Percentiles rank a stretch among this genome's conserved stretches.
Evolutionary conservation across 164 flowering plant genomes (phyloP).

Genomic region (Vitis cinerea): DNA sequence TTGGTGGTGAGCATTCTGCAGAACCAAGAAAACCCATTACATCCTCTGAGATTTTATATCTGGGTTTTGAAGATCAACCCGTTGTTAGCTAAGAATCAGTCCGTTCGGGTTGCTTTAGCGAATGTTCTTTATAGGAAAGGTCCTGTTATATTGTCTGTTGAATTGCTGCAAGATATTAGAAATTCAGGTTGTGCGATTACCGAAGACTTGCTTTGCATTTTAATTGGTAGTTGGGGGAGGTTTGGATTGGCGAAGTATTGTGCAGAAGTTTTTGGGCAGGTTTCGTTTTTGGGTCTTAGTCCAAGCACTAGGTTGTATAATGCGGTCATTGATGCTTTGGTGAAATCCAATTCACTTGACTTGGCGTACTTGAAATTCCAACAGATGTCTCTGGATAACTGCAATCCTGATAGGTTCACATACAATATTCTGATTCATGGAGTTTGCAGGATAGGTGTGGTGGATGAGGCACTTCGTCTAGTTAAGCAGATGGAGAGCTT

Average conservation of each 20-base stretch:
- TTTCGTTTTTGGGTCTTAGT: slow-evolving; percentile 68
- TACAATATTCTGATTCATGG: slow-evolving; percentile 92
- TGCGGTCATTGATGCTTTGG: slow-evolving; percentile 81
- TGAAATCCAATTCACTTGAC: slow-evolving; percentile 82
- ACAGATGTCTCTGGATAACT: slow-evolving; percentile 78
- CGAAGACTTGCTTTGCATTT: slow-evolving; percentile 67
- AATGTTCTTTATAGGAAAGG: slow-evolving; percentile 63
- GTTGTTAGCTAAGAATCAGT: slow-evolving; percentile 37
- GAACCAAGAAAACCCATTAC: slow-evolving; percentile 65
- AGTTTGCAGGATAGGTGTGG: slow-evolving; percentile 77
- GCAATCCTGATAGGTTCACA: slow-evolving; percentile 82
- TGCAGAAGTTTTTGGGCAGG: slow-evolving; percentile 74
- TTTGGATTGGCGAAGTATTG: slow-evolving; percentile 87
- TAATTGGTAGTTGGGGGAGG: slow-evolving; percentile 93
- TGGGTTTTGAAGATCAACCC: slow-evolving; percentile 63
- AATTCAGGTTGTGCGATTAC: slow-evolving; percentile 45
- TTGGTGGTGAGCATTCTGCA: slow-evolving; percentile 57
- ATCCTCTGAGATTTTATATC: slow-evolving; percentile 57
- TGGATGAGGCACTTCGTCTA: slow-evolving; percentile 87
- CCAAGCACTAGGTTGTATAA: slow-evolving; percentile 85
- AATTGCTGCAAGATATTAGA: slow-evolving; percentile 56
- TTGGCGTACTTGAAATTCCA: slow-evolving; percentile 91
- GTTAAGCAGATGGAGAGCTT: slow-evolving; percentile 77
- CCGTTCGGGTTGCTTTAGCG: slow-evolving; percentile 48
- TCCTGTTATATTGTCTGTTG: slow-evolving; percentile 71